Base-by-base conservation (phyloP, 2,329 filamentous ascomycete genomes). In the Saccharata proteae region DNA sequence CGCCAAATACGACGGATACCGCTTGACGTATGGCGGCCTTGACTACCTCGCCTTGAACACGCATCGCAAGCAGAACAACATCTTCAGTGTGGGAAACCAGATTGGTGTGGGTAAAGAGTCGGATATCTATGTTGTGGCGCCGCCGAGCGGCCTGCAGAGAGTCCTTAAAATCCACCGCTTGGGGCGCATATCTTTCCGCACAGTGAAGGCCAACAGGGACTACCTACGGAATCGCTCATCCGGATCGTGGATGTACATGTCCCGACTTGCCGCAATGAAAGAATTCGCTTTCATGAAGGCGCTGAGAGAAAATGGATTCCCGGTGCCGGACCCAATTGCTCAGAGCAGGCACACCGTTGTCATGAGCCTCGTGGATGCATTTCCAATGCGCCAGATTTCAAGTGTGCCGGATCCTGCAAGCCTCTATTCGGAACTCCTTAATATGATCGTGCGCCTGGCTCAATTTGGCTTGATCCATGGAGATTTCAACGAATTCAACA, bases 401-500 rank as follows among this genome's bases (percentile, higher is more conserved):
- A 70, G 70, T 16, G 78, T 98, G 2, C 80, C 84, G 18, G 73
- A 94, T 43, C 84, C 88, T 0, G 81, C 84, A 3, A 62, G 62
- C n/a, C 67, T 98, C 5, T 98, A 98, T 52, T 77, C 77, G n/a
- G 84, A 96, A 38, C 64, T 98, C 19, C 92, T 98, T 48, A 69
- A 74, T 24, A 71, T 94, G 44, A 84, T 98, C 34, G 64, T 98
- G 25, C 72, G 77, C 16, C 67, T 98, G 23, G 88, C 90, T 5
- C 74, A 74, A 39, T 76, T 86, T 43, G 90, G 90, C 5, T 64
- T 98, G 28, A 98, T 98, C 39, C 90, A 98, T 52, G 90, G 90
- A 39, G 90, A 98, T 54, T 98, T 92, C 64, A 98, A 98, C 62
- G 92, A 98, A 57, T 98, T 98, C 68, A 98, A 98, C 55, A 88